These are phyloP conservation scores for Blastocladiella emersonii DNA, from an alignment of 371 early-diverging fungal genomes.

Conservation along the genomic window DNA sequence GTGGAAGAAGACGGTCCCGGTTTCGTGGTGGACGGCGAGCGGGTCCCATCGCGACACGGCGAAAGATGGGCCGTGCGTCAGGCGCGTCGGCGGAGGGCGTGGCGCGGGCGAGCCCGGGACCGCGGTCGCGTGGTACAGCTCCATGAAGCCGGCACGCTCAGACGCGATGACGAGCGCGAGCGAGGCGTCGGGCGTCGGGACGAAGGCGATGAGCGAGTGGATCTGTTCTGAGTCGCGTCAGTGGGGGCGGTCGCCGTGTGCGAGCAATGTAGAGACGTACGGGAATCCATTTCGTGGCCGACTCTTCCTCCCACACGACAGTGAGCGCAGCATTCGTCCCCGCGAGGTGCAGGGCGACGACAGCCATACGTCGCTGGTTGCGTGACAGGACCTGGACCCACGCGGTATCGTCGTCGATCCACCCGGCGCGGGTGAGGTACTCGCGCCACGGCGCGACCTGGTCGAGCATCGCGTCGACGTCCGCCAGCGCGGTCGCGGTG, in stretches of 20 bases:
- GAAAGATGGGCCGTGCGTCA: neutral
- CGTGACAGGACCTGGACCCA: neutral
- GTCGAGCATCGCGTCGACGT: neutral
- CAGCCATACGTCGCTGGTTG: neutral
- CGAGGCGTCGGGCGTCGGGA: neutral
- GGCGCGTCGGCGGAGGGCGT: neutral
- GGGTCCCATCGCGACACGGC: neutral
- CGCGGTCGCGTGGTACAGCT: neutral
- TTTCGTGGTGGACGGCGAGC: neutral
- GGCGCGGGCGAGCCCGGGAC: neutral
- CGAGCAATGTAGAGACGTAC: too few relatives aligned
- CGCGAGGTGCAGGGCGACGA: neutral
- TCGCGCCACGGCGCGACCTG: neutral
- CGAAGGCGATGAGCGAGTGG: neutral
- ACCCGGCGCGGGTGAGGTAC: neutral
- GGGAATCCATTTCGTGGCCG: neutral
- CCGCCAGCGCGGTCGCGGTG: neutral
- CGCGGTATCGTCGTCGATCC: neutral
- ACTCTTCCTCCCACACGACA: neutral
- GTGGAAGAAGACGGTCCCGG: neutral
- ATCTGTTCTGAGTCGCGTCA: neutral
- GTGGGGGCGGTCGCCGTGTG: too few relatives aligned
- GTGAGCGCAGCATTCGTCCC: too few relatives aligned
- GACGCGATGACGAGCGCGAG: neutral
- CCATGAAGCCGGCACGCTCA: neutral